Evolutionary conservation across 345 rosid species (phyloP), one percentile per base, ranked within the genome.

Genomic region (Anacardium occidentale): DNA sequence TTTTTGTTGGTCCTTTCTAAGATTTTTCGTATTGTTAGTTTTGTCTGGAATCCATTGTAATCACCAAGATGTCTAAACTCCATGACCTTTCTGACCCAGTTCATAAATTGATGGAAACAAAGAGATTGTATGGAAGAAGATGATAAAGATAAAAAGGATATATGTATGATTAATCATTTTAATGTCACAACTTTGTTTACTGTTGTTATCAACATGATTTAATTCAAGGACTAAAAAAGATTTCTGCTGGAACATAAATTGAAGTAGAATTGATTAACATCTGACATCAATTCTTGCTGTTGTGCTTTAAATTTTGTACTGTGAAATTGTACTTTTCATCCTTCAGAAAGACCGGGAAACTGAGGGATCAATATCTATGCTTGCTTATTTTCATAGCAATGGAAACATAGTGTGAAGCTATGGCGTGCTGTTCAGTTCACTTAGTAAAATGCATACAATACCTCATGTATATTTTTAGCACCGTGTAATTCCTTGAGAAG

Each of bases 311-410:
- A 9, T 37, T 52, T 20, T 52, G 32, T 12, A 5, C 0, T 6
- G 60, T 68, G 71, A 50, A 20, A 20, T 68, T 68, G 47, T 53
- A 3, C 56, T 65, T n/a, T n/a, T 53, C 34, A 34, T 32, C 29
- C 45, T 68, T 13, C 42, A 37, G 42, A 56, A 69, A 40, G 54
- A 56, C 40, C 17, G 9, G 52, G 15, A 24, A 26, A 34, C 22
- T 10, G 2, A 15, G 26, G 45, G 25, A 66, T 18, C 50, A 34
- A 21, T 40, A 22, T 69, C 37, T 25, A 24, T 56, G 52, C 24
- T 42, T 69, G 8, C 24, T 40, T 15, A 10, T 15, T 26, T 6
- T 62, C 68, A 22, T 42, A 10, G 42, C 26, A 68, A 7, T 21
- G 62, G 51, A 53, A 21, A 34, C 2, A n/a, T 17, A 13, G 25